Base-by-base conservation (phyloP, 768 basidiomycete species). In the Psilocybe tampanensis region DNA sequence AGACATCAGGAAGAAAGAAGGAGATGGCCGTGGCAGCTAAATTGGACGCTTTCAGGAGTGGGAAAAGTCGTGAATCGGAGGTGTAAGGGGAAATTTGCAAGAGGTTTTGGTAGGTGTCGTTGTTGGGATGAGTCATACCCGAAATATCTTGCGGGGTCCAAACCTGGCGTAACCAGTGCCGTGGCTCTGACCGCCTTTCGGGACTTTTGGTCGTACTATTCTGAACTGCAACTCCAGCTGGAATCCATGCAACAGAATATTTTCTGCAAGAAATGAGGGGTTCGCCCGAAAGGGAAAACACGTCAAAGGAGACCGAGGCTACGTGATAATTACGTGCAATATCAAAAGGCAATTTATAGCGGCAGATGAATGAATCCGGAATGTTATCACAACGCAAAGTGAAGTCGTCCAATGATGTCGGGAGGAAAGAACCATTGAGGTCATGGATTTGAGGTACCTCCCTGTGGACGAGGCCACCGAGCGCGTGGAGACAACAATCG, bases 231-330 rank as follows among this genome's bases (percentile, higher is more conserved):
- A 66, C 51, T 8, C 64, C 64, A 8, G 42, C 45, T 15, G 68
- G 66, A 17, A 69, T 47, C 68, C 67, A 69, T 4, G 64, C 68
- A 8, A 70, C 68, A 9, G 67, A 64, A 55, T 72, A 72, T 43
- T 67, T 67, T 33, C 36, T 36, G 50, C 71, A 70, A 4, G 66
- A 70, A 9, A 64, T 61, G 6, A 72, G 44, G n/a, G 66, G 60
- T 12, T 68, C 59, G 4, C 67, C 71, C 8, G 60, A 45, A 13
- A 49, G 62, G 3, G 70, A 69, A 21, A 69, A 26, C 8, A 67
- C 64, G 44, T 70, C 67, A 51, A 72, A 70, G 11, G 62, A 26
- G 2, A 62, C 60, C 5, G 65, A 66, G 3, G 65, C 56, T 22
- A 68, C 58, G 18, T 56, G 62, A 39, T 52, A 56, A 26, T 66